Evolutionary conservation across 2,329 filamentous ascomycete genomes (phyloP).

Genomic region (Talaromyces sp.): DNA sequence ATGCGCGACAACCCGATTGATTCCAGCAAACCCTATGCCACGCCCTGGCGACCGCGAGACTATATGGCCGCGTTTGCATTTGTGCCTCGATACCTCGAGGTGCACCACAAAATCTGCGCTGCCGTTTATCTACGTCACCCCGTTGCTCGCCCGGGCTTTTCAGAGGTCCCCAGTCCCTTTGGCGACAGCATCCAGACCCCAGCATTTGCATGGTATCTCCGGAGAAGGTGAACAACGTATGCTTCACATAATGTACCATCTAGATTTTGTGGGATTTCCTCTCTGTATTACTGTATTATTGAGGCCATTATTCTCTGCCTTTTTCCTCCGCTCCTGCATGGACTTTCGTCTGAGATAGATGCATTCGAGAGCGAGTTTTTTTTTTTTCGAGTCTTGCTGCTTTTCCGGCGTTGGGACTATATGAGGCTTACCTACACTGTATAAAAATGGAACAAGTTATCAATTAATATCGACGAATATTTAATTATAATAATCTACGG

Average conservation of each 20-base stretch:
- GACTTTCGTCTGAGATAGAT: neutral
- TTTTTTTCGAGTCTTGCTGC: neutral
- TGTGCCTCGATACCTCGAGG: constrained; percentile 90
- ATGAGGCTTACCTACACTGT: neutral
- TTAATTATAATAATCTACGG: no score
- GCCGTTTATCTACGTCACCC: constrained; percentile 94
- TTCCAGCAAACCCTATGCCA: constrained; percentile 73
- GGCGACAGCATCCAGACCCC: constrained; percentile 63
- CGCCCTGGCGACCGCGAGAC: constrained; percentile 79
- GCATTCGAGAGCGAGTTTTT: neutral
- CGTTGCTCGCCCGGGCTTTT: constrained; percentile 72
- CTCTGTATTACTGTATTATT: constrained; percentile 28
- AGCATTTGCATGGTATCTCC: constrained; percentile 91
- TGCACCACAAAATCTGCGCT: constrained; percentile 94
- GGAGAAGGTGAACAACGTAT: constrained; percentile 57
- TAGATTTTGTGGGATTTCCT: constrained; percentile 10
- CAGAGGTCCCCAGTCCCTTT: constrained; percentile 84
- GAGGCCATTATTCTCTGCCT: constrained; percentile 21
- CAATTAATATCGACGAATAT: no score
- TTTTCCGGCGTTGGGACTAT: neutral
- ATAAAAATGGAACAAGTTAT: constrained; percentile 1
- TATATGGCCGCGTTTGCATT: constrained; percentile 93
- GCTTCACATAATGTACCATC: constrained; percentile 3
- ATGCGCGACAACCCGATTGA: constrained; percentile 73
- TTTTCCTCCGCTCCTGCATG: constrained; percentile 9